Conservation (phyloP, 306 rosid genomes). For the Luffa aegyptiaca region DNA sequence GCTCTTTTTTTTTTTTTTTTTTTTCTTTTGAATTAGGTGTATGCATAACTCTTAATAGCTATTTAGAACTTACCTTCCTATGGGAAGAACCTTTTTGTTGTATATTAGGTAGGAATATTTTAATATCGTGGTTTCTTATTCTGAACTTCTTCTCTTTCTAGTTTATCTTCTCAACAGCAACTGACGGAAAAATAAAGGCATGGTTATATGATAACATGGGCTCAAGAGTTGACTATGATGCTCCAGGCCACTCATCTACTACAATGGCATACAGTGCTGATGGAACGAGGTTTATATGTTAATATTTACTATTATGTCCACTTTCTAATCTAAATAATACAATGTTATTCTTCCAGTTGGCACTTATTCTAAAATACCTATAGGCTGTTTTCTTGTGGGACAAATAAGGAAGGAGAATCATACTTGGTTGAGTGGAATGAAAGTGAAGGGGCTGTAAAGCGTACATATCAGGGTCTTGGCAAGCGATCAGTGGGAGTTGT, state of each 20-base stretch:
- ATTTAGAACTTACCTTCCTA: not conserved
- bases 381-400: constrained; percentile 94
- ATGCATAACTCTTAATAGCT: not conserved
- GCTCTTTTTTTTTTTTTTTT: no score
- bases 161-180: constrained; percentile 97
- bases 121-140: not conserved
- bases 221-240: constrained; percentile 97
- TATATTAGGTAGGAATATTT: not conserved
- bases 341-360: not conserved
- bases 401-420: constrained; percentile 97
- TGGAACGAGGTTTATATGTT: constrained; percentile 65
- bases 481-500: constrained; percentile 83
- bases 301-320: constrained; percentile 4
- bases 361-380: not conserved
- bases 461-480: constrained; percentile 77
- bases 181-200: constrained; percentile 99
- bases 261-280: constrained; percentile 93
- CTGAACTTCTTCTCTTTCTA: constrained; percentile 19
- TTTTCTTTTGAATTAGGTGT: not conserved
- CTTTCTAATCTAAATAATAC: not conserved
- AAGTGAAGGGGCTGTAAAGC: constrained; percentile 99
- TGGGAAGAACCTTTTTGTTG: not conserved
- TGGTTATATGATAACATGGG: constrained; percentile 97
- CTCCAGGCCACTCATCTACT: constrained; percentile 94
- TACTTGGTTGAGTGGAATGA: constrained; percentile 98